Percentiles rank a stretch among this genome's conserved stretches.
Evolutionary conservation across 495 filamentous ascomycete species (phyloP).

Genomic region (Xylaria scruposa): DNA sequence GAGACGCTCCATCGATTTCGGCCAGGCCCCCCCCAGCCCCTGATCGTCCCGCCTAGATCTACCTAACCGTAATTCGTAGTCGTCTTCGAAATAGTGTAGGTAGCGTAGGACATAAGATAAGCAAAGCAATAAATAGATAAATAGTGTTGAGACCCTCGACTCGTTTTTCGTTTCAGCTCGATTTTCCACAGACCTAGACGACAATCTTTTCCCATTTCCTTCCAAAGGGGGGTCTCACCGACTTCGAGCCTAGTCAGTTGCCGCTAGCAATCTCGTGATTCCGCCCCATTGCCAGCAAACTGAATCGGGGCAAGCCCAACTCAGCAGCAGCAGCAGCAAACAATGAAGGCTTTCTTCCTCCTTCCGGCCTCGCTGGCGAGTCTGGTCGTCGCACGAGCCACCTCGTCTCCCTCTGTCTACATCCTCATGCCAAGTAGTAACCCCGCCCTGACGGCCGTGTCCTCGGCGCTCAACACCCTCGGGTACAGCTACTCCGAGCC

Average conservation of each 20-base stretch:
- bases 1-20: neutral
- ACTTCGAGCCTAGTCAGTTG: neutral
- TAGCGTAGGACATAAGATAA: neutral
- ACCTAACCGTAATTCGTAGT: no score
- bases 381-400: slow-evolving; percentile 12
- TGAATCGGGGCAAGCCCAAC: neutral
- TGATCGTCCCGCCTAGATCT: slow-evolving; percentile 14
- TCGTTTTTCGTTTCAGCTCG: slow-evolving; percentile 23
- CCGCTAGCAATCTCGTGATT: slow-evolving; percentile 2
- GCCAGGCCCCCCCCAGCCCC: slow-evolving; percentile 10
- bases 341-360: slow-evolving; percentile 18
- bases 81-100: neutral
- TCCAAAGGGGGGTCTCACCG: neutral
- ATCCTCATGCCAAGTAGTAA: slow-evolving; percentile 32
- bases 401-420: slow-evolving; percentile 30
- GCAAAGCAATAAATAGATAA: neutral
- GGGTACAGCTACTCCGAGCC: slow-evolving; percentile 31
- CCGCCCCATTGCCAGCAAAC: neutral
- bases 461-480: slow-evolving; percentile 35
- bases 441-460: slow-evolving; percentile 30
- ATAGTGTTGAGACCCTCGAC: slow-evolving; percentile 12
- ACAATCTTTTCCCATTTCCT: slow-evolving; percentile 20
- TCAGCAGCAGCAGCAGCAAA: neutral
- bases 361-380: slow-evolving; percentile 21
- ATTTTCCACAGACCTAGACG: slow-evolving; percentile 4